These are phyloP conservation scores for Yarrowia alimentaria DNA, from an alignment of 805 yeast species.

Conservation along the genomic window DNA sequence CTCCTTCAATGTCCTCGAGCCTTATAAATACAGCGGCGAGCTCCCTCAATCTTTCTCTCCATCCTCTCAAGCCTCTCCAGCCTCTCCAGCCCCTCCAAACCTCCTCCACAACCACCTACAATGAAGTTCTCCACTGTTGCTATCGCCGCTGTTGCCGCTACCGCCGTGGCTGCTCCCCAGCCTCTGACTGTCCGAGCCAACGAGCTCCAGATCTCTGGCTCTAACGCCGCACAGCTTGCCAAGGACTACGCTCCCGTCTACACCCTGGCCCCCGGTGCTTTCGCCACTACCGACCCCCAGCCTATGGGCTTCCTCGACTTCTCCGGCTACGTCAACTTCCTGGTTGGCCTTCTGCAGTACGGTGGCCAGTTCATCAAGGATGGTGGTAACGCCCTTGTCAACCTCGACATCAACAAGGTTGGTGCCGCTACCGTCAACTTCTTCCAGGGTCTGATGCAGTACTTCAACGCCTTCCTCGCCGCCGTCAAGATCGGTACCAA, in stretches of 20 bases:
- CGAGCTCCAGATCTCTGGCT: constrained; percentile 5
- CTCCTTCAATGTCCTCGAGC: no score
- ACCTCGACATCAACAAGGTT: constrained; percentile 21
- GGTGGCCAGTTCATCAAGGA: constrained; percentile 24
- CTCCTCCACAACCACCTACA: background rate
- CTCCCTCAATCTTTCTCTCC: background rate
- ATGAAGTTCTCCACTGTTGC: constrained; percentile 15
- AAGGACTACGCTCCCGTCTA: constrained; percentile 24
- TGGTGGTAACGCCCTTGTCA: constrained; percentile 12
- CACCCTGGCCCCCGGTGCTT: constrained; percentile 9
- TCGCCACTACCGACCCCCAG: constrained; percentile 5
- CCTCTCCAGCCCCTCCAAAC: background rate
- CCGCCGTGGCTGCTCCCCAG: constrained; percentile 15
- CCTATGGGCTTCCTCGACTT: constrained; percentile 19
- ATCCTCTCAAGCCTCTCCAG: background rate
- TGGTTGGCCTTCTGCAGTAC: constrained; percentile 20
- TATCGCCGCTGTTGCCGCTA: constrained; percentile 1
- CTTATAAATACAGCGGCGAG: background rate
- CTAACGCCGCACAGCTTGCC: constrained; percentile 23
- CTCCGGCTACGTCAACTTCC: constrained; percentile 22
- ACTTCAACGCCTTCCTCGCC: constrained; percentile 26
- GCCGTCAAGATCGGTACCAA: constrained; percentile 23
- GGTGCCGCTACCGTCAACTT: constrained; percentile 18
- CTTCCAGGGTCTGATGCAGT: constrained; percentile 16
- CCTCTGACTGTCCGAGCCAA: constrained; percentile 2